Conservation (phyloP, 78 protist species). For the Isochrysis galbana region DNA sequence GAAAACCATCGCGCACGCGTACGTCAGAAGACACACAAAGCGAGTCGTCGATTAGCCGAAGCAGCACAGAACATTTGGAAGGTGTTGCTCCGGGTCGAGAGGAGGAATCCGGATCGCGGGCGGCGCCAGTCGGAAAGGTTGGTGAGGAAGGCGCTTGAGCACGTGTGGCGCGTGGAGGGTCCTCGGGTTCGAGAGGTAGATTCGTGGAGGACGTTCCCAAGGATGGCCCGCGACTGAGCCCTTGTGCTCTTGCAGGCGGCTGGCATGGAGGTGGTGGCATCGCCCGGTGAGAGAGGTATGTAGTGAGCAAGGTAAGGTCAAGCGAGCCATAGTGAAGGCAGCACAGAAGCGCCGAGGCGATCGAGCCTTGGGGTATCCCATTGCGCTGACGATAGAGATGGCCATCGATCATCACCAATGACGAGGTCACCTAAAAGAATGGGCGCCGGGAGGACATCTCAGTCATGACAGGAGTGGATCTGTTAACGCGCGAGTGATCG, state of each 20-base stretch:
- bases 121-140: background rate
- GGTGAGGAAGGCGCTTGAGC: background rate
- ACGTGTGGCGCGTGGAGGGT: background rate
- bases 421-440: no score
- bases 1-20: background rate
- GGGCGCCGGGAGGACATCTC: no score
- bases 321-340: background rate
- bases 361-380: constrained; percentile 24
- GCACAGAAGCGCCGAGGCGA: background rate
- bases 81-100: no score
- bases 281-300: background rate
- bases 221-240: no score
- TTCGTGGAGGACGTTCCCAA: no score
- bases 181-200: background rate
- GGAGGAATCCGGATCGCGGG: no score
- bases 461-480: no score
- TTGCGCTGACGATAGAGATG: background rate
- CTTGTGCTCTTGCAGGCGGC: no score
- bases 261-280: no score
- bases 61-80: no score
- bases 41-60: constrained; percentile 19
- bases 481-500: no score
- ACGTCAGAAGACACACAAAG: background rate
- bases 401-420: background rate
- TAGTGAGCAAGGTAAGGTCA: background rate